Conservation (phyloP, 306 rosid genomes). For the Calophaca sinica region DNA sequence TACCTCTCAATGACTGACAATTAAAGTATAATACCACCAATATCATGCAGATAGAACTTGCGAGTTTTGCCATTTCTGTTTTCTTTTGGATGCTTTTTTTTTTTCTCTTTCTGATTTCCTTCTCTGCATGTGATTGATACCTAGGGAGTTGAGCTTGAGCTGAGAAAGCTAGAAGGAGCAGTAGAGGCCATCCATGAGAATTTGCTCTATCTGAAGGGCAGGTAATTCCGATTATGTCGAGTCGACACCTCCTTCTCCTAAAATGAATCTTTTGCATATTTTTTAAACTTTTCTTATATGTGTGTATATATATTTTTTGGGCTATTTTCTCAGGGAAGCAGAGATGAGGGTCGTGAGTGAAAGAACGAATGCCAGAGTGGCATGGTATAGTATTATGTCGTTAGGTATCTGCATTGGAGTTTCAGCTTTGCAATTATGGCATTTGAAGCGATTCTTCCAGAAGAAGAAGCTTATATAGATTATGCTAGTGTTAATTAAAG, state of each 20-base stretch:
- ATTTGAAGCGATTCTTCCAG: slow-evolving; percentile 85
- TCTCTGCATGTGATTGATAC: slow-evolving; percentile 28
- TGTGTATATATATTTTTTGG: neutral
- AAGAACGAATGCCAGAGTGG: slow-evolving; percentile 79
- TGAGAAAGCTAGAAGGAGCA: slow-evolving; percentile 88
- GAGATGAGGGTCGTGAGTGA: slow-evolving; percentile 90
- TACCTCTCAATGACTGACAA: slow-evolving; percentile 12
- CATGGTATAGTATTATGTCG: slow-evolving; percentile 79
- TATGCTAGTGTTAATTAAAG: slow-evolving; percentile 19
- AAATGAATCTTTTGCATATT: neutral
- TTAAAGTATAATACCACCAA: neutral
- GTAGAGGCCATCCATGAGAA: slow-evolving; percentile 92
- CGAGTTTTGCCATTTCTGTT: too few species aligned
- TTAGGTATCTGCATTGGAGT: slow-evolving; percentile 78
- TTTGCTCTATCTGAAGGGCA: slow-evolving; percentile 76
- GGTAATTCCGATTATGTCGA: slow-evolving; percentile 53
- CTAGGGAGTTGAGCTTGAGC: slow-evolving; percentile 94
- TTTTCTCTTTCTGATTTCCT: slow-evolving; percentile 25
- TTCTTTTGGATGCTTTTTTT: neutral
- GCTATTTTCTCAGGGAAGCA: slow-evolving; percentile 64
- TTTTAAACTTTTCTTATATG: neutral
- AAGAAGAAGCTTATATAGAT: slow-evolving; percentile 92
- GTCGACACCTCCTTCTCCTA: neutral
- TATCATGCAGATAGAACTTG: slow-evolving; percentile 9
- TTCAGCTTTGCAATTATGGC: slow-evolving; percentile 78